These are phyloP conservation scores for Verticillium zaregamsianum DNA, from an alignment of 2,329 filamentous ascomycete species.

Conservation along the genomic window DNA sequence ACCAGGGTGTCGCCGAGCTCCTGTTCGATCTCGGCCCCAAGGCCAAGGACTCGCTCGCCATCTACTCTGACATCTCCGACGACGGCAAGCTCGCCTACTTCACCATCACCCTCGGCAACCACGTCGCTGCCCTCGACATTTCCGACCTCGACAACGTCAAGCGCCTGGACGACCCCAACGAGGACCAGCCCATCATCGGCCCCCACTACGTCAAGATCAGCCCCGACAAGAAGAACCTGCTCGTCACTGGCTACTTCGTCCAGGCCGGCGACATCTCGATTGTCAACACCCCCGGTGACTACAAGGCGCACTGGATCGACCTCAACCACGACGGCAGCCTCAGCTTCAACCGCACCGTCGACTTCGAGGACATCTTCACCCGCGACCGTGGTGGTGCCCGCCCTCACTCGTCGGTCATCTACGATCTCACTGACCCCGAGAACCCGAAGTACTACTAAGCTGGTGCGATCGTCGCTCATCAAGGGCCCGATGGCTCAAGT, in stretches of 20 bases:
- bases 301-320: conserved; percentile 60
- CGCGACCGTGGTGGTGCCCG: conserved; percentile 49
- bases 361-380: conserved; percentile 50
- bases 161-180: conserved; percentile 56
- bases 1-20: conserved; percentile 53
- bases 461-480: neutral
- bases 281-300: conserved; percentile 58
- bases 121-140: conserved; percentile 59
- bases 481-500: neutral
- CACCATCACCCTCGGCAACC: conserved; percentile 57
- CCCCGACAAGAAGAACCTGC: conserved; percentile 59
- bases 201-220: conserved; percentile 63
- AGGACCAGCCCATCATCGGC: conserved; percentile 54
- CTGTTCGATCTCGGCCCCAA: conserved; percentile 55
- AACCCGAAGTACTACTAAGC: conserved; percentile 44
- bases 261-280: conserved; percentile 58
- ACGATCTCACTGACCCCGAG: conserved; percentile 50
- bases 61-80: conserved; percentile 56
- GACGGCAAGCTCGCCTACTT: conserved; percentile 57
- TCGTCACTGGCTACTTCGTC: conserved; percentile 64
- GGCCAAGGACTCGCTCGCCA: conserved; percentile 51
- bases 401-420: conserved; percentile 53
- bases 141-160: conserved; percentile 55
- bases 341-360: conserved; percentile 55
- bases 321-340: conserved; percentile 50